Conservation (phyloP, 2,329 filamentous ascomycete species). For the Pseudohalonectria lignicola region DNA sequence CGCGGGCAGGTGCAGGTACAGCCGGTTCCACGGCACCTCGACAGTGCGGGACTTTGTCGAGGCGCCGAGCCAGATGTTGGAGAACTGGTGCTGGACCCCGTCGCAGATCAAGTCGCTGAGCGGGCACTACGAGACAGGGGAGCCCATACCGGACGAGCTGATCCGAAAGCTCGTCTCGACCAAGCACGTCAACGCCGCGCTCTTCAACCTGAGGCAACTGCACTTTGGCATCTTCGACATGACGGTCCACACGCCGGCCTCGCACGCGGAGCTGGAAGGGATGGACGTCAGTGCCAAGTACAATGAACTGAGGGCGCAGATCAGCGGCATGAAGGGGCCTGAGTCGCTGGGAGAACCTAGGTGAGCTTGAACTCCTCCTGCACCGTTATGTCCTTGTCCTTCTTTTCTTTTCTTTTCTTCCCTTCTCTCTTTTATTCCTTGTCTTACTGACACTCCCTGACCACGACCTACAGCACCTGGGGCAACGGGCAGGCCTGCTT, state of each 20-base stretch:
- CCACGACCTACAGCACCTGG: conserved; percentile 43
- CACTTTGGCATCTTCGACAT: conserved; percentile 80
- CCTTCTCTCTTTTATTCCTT: too few species aligned
- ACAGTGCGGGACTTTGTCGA: conserved; percentile 61
- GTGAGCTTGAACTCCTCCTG: conserved; percentile 23
- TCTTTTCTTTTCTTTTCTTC: background rate
- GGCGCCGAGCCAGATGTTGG: conserved; percentile 62
- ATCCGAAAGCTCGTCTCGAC: conserved; percentile 64
- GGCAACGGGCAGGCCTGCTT: conserved; percentile 72
- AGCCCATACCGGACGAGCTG: conserved; percentile 63
- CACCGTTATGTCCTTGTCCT: background rate
- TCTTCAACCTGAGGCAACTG: conserved; percentile 68
- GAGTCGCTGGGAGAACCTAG: conserved; percentile 49
- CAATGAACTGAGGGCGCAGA: conserved; percentile 62
- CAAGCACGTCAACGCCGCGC: conserved; percentile 70
- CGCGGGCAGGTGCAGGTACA: conserved; percentile 49
- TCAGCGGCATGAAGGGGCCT: conserved; percentile 63
- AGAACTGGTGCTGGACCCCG: conserved; percentile 67
- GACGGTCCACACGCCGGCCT: conserved; percentile 61
- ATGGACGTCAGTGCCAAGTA: conserved; percentile 57
- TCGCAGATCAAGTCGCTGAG: conserved; percentile 55
- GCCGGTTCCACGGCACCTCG: conserved; percentile 57
- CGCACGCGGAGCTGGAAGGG: conserved; percentile 56
- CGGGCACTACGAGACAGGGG: conserved; percentile 59
- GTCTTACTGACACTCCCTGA: conserved; percentile 1